A percentile compares a stretch with the other conserved stretches of the same genome.
Evolutionary conservation across 345 rosid species (phyloP).

Genomic region (Acer yangbiense): DNA sequence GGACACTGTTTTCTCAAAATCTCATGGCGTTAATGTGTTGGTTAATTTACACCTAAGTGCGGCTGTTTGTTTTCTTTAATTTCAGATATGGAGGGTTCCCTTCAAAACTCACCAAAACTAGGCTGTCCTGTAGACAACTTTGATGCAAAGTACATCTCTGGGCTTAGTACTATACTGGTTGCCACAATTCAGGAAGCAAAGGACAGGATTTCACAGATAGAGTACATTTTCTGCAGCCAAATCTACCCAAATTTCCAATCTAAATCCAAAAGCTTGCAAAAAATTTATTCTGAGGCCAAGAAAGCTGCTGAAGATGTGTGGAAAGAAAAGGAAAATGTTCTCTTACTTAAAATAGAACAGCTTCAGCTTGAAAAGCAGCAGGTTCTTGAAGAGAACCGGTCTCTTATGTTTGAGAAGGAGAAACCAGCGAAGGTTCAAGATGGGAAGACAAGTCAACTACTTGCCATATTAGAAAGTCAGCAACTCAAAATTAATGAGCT

Average conservation of each 20-base stretch:
- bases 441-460: conserved; percentile 26
- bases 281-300: conserved; percentile 51
- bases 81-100: conserved; percentile 31
- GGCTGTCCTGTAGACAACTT: conserved; percentile 39
- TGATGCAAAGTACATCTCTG: conserved; percentile 55
- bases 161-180: conserved; percentile 74
- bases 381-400: conserved; percentile 39
- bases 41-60: neutral
- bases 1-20: neutral
- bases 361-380: conserved; percentile 52
- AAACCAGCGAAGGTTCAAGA: conserved; percentile 32
- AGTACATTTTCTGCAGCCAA: conserved; percentile 85
- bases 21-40: neutral
- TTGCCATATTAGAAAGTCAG: conserved; percentile 27
- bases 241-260: conserved; percentile 69
- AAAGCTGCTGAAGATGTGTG: conserved; percentile 55
- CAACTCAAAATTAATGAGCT: conserved; percentile 36
- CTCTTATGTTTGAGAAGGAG: conserved; percentile 46
- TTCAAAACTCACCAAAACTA: conserved; percentile 22
- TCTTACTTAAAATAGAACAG: conserved; percentile 49
- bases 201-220: conserved; percentile 89
- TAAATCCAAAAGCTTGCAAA: conserved; percentile 52
- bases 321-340: conserved; percentile 53
- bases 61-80: neutral
- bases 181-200: conserved; percentile 92